Evolutionary conservation across 2,329 filamentous ascomycete genomes (phyloP), one percentile per base, ranked within the genome.

Genomic region (Epichloe sp.): DNA sequence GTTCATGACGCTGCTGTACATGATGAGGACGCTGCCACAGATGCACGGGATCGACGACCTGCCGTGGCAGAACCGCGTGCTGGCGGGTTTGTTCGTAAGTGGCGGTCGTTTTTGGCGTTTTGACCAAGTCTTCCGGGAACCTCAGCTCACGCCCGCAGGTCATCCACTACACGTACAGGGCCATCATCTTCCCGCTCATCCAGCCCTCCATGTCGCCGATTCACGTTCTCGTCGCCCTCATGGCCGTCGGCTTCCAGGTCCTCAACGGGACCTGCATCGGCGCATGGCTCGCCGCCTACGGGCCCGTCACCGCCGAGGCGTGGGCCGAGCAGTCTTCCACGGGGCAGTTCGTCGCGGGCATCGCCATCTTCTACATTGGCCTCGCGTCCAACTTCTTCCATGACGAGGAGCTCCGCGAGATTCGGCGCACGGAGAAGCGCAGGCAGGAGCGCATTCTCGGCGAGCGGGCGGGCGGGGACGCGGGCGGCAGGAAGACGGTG

Each of bases 201-300:
- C 88, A 91, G 56, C 91, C 91, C 0, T 89, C 83, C 72, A 96
- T 98, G 85, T 88, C 89, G 4, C 91, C 91, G 8, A 86, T 95
- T 57, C 86, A 95, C 66, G 63, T 78, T 2, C 50, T 80, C 31
- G 77, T 96, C 56, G 84, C 83, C 72, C 8, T 71, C 47, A 67
- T 72, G 21, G 93, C 83, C 4, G 56, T 84, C 40, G 40, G 62
- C 21, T 97, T 95, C 71, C 93, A 98, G 65, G 62, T 94, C 56
- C 65, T 78, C 64, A 98, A 97, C 65, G 88, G 82, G 0, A 78
- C 82, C 34, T 85, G 79, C 56, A 73, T 98, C 44, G 88, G 84
- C 41, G 79, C 82, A 46, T 97, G 87, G 81, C 76, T 96, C 8
- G 84, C 79, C 0, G 90, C 86, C 15, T 91, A 95, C 64, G 86